A percentile compares a stretch with the other conserved stretches of the same genome.
Evolutionary conservation across 768 basidiomycete genomes (phyloP).

Genomic region (Tulasnella sp.): DNA sequence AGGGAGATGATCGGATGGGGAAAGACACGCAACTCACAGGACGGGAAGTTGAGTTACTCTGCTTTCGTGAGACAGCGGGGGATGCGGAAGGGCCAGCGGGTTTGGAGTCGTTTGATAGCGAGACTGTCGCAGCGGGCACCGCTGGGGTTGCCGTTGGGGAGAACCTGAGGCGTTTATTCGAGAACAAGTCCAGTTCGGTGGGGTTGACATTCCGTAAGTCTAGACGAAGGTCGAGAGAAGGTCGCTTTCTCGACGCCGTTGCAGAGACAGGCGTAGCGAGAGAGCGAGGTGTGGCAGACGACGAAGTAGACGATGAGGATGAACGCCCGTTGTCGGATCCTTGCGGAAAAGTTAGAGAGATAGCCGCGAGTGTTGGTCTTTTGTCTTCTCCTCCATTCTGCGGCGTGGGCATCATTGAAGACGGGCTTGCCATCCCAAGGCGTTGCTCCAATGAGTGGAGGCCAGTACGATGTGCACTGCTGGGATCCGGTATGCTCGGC

Average conservation of each 20-base stretch:
- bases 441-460: too few species aligned
- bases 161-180: not conserved
- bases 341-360: not conserved
- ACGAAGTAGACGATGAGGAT: not conserved
- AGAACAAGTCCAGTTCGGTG: not conserved
- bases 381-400: not conserved
- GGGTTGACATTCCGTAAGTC: not conserved
- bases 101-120: not conserved
- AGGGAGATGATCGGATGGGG: not conserved
- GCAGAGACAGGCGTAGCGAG: not conserved
- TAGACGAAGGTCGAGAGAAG: conserved; percentile 6
- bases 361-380: not conserved
- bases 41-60: not conserved
- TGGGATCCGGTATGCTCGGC: conserved; percentile 1
- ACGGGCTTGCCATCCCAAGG: too few species aligned
- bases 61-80: not conserved
- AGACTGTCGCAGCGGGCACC: not conserved
- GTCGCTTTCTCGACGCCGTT: not conserved
- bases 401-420: not conserved
- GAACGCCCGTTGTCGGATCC: not conserved
- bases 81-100: not conserved
- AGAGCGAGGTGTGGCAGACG: conserved; percentile 2
- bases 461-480: too few species aligned
- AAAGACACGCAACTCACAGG: not conserved
- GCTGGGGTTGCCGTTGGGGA: not conserved